phyloP scores from a whole-genome alignment of 495 filamentous ascomycete species.

The Neurospora cerealis region DNA sequence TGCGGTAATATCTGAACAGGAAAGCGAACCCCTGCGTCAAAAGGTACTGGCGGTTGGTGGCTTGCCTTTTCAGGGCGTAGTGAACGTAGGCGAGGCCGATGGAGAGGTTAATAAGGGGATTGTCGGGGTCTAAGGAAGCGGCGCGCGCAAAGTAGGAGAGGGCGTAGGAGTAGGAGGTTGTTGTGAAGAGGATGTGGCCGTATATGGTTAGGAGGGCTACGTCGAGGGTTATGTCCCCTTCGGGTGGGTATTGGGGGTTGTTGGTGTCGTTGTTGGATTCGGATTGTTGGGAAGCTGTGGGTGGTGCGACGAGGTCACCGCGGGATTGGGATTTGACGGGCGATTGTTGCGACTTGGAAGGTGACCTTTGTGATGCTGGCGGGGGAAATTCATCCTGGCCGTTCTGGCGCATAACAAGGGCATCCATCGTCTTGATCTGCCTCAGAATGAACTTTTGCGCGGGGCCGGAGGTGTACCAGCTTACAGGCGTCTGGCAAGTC shows the following conservation, averaged over 20 bases:
- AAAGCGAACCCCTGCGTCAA: slow-evolving; percentile 79
- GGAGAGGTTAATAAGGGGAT: slow-evolving; percentile 65
- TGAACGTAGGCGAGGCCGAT: slow-evolving; percentile 71
- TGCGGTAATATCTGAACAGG: slow-evolving; percentile 62
- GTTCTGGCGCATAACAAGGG: slow-evolving; percentile 13
- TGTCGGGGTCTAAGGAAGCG: slow-evolving; percentile 63
- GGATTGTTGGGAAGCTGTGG: not conserved
- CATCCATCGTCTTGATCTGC: slow-evolving; percentile 85
- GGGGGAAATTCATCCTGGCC: not conserved
- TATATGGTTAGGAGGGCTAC: slow-evolving; percentile 75
- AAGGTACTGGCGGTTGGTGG: slow-evolving; percentile 79
- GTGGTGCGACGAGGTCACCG: not conserved
- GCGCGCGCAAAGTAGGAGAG: slow-evolving; percentile 87
- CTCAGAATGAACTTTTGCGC: slow-evolving; percentile 83
- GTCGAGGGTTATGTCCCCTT: slow-evolving; percentile 28
- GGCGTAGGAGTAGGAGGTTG: slow-evolving; percentile 68
- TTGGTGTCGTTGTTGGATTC: slow-evolving; percentile 6
- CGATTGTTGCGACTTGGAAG: not conserved
- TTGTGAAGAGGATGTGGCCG: slow-evolving; percentile 73
- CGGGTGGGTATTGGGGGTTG: slow-evolving; percentile 15
- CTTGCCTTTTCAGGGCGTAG: slow-evolving; percentile 75
- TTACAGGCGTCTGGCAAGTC: slow-evolving; percentile 48
- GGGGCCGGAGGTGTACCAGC: slow-evolving; percentile 48
- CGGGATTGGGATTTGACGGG: not conserved
- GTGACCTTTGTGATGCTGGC: not conserved